Evolutionary conservation across 2,329 filamentous ascomycete genomes (phyloP), one percentile per base, ranked within the genome.

Genomic region (Cercospora janseana): DNA sequence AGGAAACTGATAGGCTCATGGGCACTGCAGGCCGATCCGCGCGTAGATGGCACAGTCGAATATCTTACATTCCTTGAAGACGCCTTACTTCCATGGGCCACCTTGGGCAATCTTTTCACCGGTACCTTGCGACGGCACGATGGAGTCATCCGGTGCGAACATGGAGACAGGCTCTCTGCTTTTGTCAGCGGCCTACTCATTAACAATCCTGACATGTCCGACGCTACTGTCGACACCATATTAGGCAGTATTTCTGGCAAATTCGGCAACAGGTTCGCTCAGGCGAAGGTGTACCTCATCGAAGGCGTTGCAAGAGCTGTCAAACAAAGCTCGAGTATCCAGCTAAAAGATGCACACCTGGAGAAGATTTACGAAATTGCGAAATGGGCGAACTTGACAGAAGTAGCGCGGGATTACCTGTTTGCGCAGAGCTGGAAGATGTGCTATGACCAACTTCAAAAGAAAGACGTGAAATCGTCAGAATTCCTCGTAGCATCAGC

Each of bases 41-140:
- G 56, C 6, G 52, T 55, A 3, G 54, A 58, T 16, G 54, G 55
- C 42, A 47, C 54, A 2, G 52, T 55, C 4, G 59, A 60, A 7
- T 67, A 69, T 40, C 49, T 62, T n/a, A 42, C 55, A 2, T 72
- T 76, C 49, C 61, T 76, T 2, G 54, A 67, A 3, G 47, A 66
- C 10, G 66, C 68, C 0, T 71, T 77, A 41, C 63, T 78, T 3
- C 73, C 73, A 2, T 78, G 75, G 75, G 73, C 68, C 1, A 72
- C 69, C 4, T 68, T 71, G 54, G 75, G 75, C 3, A 64, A 61
- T 9, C 61, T 75, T 0, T 77, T 74, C 59, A 74, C 70, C 1
- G 63, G 68, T 0, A 68, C 64, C 3, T 55, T 76, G 7, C 59
- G 59, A 7, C 63, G 65, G 1, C 61, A 60, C 10, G 64, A 67